Base-by-base conservation (phyloP, 805 yeast genomes). In the Candida pini region DNA sequence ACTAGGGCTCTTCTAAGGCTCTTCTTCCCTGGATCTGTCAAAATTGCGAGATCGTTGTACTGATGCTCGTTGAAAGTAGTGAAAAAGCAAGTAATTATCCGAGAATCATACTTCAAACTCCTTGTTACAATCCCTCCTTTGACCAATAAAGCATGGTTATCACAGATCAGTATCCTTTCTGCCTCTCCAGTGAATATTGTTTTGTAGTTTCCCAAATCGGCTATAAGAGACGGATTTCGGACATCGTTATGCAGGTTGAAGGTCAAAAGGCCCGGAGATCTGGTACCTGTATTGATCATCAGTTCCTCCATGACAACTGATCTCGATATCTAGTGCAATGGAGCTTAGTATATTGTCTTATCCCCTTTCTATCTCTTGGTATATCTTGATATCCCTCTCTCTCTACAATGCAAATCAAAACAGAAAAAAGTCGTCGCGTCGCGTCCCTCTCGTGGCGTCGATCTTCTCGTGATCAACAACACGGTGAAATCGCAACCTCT, bases 61-160 rank as follows among this genome's bases (percentile, higher is more conserved):
- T 43, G 24, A 39, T 42, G 14, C 34, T 49, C 26, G 41, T 53
- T 59, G 51, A 85, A 81, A 4, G 56, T 52, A 0, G 84, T 74
- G 41, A 79, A 80, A 12, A 79, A 71, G 10, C 92, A 86, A 33
- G 68, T 62, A 5, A 79, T 49, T 1, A 86, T 64, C 14, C 66
- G 68, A 9, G 69, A 68, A 9, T 70, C 73, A 45, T 66, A 78
- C 4, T 58, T 56, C 39, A 81, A 60, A 37, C 65, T 71, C 30
- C 78, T 63, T 13, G 71, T 53, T 9, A 77, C 51, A 5, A 67
- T 44, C 4, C 71, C 72, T 9, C 81, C 81, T 33, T 65, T 60
- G 28, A 69, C 58, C 64, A 80, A 71, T 26, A 60, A 49, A 13
- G 71, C 76, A 33, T 60, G 63, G 33, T 60, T 54, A 4, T 49